phyloP scores from a whole-genome alignment of 352 stramenopile species.

The Globisporangium barbulae region DNA sequence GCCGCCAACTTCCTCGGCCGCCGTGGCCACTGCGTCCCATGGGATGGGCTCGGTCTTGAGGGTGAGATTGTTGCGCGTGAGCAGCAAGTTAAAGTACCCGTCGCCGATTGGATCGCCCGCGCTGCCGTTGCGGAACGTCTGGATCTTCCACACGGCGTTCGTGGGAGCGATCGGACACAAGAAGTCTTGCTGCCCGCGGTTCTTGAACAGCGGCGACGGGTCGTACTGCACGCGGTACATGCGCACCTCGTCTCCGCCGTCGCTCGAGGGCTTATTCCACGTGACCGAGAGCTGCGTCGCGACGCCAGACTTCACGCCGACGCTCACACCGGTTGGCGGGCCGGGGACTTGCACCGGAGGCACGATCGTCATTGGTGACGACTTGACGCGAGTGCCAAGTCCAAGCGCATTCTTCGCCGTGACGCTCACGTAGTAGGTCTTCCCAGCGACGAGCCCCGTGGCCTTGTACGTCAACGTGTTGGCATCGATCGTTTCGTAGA shows the following conservation, averaged over 20 bases:
- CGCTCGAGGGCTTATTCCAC: slow-evolving; percentile 46
- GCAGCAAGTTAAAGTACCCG: slow-evolving; percentile 54
- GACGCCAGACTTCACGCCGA: slow-evolving; percentile 76
- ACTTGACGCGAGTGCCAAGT: slow-evolving; percentile 34
- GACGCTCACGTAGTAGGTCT: slow-evolving; percentile 85
- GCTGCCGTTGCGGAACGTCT: slow-evolving; percentile 24
- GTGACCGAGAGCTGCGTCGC: slow-evolving; percentile 60
- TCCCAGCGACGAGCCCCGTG: slow-evolving; percentile 57
- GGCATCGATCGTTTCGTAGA: slow-evolving; percentile 67
- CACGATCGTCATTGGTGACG: slow-evolving; percentile 41
- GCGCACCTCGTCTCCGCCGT: slow-evolving; percentile 54
- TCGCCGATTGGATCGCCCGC: slow-evolving; percentile 33
- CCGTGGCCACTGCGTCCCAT: slow-evolving; percentile 89
- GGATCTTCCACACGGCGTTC: slow-evolving; percentile 54
- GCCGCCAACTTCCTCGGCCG: slow-evolving; percentile 76
- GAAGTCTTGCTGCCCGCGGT: slow-evolving; percentile 53
- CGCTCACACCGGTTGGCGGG: slow-evolving; percentile 53
- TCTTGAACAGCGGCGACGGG: slow-evolving; percentile 61
- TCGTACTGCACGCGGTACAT: slow-evolving; percentile 85
- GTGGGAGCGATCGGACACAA: slow-evolving; percentile 60
- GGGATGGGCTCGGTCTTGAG: slow-evolving; percentile 82
- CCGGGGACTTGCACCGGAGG: slow-evolving; percentile 78
- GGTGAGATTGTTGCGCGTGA: slow-evolving; percentile 45
- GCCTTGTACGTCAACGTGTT: slow-evolving; percentile 66
- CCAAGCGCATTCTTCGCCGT: slow-evolving; percentile 87